Base-by-base conservation (phyloP, 164 flowering plant genomes). In the Umbellularia californica region DNA sequence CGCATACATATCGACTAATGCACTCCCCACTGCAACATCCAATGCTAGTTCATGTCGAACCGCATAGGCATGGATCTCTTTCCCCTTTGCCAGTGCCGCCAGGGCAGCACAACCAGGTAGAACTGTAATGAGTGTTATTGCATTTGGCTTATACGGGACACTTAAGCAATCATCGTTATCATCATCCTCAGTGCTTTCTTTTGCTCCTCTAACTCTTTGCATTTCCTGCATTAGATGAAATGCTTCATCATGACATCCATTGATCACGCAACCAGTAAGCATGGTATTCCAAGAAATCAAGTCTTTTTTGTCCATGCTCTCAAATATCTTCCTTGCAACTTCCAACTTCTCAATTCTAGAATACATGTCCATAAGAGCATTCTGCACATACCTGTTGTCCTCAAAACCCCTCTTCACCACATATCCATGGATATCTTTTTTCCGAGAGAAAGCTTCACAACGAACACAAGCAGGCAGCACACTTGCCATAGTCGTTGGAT, bases 281-380 rank as follows among this genome's bases (percentile, higher is more conserved):
- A 90, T 87, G 50, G 97, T 90, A 81, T 92, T 92, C 94, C 94
- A 92, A 5, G 94, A 87, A 22, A 92, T 92, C 28, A 82, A 67
- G 80, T 92, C 97, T 80, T 77, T 83, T 50, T 51, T 76, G 69
- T 81, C 86, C 92, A 90, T 89, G 41, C 70, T 71, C 25, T 83
- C 79, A 79, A 93, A 93, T 27, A 93, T 85, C 69, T 68, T 76
- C 72, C 72, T 71, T 25, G 98, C 84, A 68, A 76, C 76, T 19
- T 85, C 85, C 50, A 86, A 65, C 83, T 84, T 87, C 25, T 90
- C 95, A 71, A 84, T 71, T 81, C 92, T 87, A 69, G 89, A 79
- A 74, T 92, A 91, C 92, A 92, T 84, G 77, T 92, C 97, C 88
- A 91, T 83, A 12, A 92, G 86, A 52, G 95, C 95, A 84, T 92